Percentiles rank a stretch among this genome's conserved stretches.
These are phyloP conservation scores for Aureobasidium sp. DNA, from an alignment of 2,329 filamentous ascomycete species.

Conservation along the genomic window DNA sequence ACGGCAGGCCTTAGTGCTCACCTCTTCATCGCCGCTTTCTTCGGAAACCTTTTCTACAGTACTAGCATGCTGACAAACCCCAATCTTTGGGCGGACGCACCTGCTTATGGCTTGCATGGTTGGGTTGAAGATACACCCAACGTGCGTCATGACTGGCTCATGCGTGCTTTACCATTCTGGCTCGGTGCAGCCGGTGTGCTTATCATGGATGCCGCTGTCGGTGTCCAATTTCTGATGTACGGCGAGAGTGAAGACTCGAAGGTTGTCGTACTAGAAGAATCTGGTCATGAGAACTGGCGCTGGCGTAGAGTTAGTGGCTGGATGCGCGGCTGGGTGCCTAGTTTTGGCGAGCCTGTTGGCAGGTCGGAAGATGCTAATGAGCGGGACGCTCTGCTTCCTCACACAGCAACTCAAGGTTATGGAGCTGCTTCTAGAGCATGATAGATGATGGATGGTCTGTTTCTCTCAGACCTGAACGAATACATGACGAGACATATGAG, in stretches of 20 bases:
- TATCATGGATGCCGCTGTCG: slow-evolving; percentile 52
- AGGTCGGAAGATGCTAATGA: background rate
- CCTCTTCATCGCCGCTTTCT: slow-evolving; percentile 59
- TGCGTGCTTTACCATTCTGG: slow-evolving; percentile 54
- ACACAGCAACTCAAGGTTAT: background rate
- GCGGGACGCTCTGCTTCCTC: background rate
- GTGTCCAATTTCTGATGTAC: slow-evolving; percentile 54
- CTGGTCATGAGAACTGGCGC: slow-evolving; percentile 34
- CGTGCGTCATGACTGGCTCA: slow-evolving; percentile 47
- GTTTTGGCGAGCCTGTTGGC: slow-evolving; percentile 29
- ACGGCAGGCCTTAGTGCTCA: slow-evolving; percentile 55
- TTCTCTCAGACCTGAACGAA: background rate
- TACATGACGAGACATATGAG: background rate
- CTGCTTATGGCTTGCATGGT: slow-evolving; percentile 45
- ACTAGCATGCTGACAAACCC: slow-evolving; percentile 55
- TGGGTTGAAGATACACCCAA: slow-evolving; percentile 52
- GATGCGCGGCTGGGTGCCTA: slow-evolving; percentile 60
- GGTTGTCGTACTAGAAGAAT: slow-evolving; percentile 37
- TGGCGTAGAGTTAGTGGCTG: slow-evolving; percentile 54
- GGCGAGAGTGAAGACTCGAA: slow-evolving; percentile 44
- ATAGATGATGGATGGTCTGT: background rate
- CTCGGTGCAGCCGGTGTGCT: slow-evolving; percentile 58
- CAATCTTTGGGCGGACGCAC: slow-evolving; percentile 51
- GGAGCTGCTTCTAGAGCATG: background rate
- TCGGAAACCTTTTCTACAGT: slow-evolving; percentile 61